Evolutionary conservation across 345 rosid genomes (phyloP), one percentile per base, ranked within the genome.

Genomic region (Eucalyptus regnans): DNA sequence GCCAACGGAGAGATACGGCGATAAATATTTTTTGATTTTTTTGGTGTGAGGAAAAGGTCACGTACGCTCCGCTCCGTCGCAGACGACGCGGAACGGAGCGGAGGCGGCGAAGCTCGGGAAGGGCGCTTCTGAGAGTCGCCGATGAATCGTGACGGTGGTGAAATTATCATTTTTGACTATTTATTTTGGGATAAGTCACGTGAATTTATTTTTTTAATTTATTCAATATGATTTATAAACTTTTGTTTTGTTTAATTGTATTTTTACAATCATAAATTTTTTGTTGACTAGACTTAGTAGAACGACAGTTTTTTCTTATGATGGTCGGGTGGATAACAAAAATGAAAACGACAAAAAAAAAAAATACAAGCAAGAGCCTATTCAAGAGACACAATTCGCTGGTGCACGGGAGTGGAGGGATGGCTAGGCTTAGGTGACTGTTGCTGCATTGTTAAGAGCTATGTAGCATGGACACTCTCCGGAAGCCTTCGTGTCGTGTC

Each of bases 221-320:
- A 1, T 29, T 4, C 0, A 0, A 31, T 31, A 66, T 17, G 0
- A 17, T 31, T 71, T 0, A 5, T 71, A 2, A 71, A 17, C 1
- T 33, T 14, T 17, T 0, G 1, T 68, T 68, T 71, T 33, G 1
- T 71, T 1, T 33, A 37, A 71, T 5, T 37, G 1, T 18, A 18
- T 9, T 37, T 37, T 71, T 37, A 3, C 1, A 18, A 18, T 0
- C 1, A 1, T 3, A 10, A 37, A 2, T 33, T 71, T 18, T 37
- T 37, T 13, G 1, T n/a, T 64, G 0, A 64, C 20, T 7, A n/a
- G 18, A 64, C 0, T 7, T 8, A 29, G 8, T 25, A 56, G 64
- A 6, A 23, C 9, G 64, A 10, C 11, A 58, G 9, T 58, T 11
- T 23, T 58, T 58, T 13, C 66, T 27, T 15, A 8, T 5, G 12